phyloP scores from a whole-genome alignment of 2,329 filamentous ascomycete species.

The Colletotrichum higginsianum region DNA sequence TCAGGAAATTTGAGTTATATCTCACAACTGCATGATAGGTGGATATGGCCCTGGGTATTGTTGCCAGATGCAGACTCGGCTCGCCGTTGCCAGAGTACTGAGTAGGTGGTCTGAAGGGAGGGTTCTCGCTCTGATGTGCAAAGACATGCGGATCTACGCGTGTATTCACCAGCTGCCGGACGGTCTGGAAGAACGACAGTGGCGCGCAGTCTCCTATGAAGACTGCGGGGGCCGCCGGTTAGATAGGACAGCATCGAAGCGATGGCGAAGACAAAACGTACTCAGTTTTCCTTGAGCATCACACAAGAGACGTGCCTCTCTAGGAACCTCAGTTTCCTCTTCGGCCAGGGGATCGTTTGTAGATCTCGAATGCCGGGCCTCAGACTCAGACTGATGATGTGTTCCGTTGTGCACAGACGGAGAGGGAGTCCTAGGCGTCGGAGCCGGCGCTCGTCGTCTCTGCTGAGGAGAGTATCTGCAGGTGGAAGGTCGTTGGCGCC shows the following conservation, averaged over 20 bases:
- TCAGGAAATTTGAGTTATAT: background rate
- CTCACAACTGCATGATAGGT: conserved; percentile 46
- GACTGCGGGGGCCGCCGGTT: conserved; percentile 44
- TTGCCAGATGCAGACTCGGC: conserved; percentile 44
- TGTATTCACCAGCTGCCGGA: conserved; percentile 66
- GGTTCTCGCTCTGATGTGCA: conserved; percentile 61
- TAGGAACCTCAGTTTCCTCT: conserved; percentile 69
- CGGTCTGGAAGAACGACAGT: conserved; percentile 69
- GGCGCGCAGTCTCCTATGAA: conserved; percentile 72
- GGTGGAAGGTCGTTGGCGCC: conserved; percentile 57
- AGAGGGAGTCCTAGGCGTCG: conserved; percentile 41
- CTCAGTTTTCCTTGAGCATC: conserved; percentile 67
- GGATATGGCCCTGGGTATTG: conserved; percentile 42
- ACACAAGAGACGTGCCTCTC: conserved; percentile 66
- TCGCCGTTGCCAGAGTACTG: conserved; percentile 36
- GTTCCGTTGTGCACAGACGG: conserved; percentile 34
- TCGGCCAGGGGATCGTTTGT: conserved; percentile 52
- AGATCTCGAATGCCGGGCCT: conserved; percentile 1
- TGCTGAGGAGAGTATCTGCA: conserved; percentile 65
- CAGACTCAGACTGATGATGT: background rate
- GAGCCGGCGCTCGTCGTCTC: conserved; percentile 52
- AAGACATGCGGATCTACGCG: conserved; percentile 66
- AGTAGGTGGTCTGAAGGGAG: conserved; percentile 57
- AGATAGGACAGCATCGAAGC: background rate
- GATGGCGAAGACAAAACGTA: background rate